phyloP scores from a whole-genome alignment of 805 yeast genomes.

The Starmera caribaea region DNA sequence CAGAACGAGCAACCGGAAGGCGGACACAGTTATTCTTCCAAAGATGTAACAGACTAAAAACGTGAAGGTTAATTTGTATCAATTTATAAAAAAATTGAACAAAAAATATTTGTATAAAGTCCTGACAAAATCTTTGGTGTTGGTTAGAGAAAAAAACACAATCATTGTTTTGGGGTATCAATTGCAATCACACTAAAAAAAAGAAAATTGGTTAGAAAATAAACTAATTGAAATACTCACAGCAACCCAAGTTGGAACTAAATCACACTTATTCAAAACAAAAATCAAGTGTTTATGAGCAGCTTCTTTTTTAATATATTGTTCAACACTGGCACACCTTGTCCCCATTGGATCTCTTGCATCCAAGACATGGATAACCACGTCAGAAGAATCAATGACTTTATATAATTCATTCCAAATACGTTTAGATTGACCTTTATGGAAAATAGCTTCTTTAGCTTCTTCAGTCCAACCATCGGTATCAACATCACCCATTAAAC shows the following conservation, averaged over 20 bases:
- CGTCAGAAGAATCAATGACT: conserved; percentile 96
- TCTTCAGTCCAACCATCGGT: conserved; percentile 82
- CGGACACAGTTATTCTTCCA: conserved; percentile 76
- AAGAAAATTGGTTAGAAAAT: conserved; percentile 8
- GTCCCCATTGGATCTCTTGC: conserved; percentile 98
- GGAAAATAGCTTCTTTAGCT: conserved; percentile 92
- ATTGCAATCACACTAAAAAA: background rate
- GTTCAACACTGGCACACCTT: conserved; percentile 87
- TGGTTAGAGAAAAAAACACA: conserved; percentile 4
- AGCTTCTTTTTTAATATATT: conserved; percentile 85
- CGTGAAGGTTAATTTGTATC: conserved; percentile 28
- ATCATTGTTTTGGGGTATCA: background rate
- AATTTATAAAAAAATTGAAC: conserved; percentile 6
- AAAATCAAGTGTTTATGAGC: conserved; percentile 94
- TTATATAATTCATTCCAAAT: conserved; percentile 97
- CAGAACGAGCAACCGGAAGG: conserved; percentile 41
- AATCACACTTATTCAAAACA: conserved; percentile 94
- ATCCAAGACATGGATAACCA: conserved; percentile 90
- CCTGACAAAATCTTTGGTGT: conserved; percentile 88
- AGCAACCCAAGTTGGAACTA: conserved; percentile 98
- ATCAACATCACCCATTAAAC: conserved; percentile 58
- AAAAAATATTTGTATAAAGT: conserved; percentile 26
- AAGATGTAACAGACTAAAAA: conserved; percentile 91
- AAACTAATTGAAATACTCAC: conserved; percentile 51
- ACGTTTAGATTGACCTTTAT: conserved; percentile 96